Evolutionary conservation across 345 rosid species (phyloP).

Genomic region (Zanthoxylum bungeanum): DNA sequence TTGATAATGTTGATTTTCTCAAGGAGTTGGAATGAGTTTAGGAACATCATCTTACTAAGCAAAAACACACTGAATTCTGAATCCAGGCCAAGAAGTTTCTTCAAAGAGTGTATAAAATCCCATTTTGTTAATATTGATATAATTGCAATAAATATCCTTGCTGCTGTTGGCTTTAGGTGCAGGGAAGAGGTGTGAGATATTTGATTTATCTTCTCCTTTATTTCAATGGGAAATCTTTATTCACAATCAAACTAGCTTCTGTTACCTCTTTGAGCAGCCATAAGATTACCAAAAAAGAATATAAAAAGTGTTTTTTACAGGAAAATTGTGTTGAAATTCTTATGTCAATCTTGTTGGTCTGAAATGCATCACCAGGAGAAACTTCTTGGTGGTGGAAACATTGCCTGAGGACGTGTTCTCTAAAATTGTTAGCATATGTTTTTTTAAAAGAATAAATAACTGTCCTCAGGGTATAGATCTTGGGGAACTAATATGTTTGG

Average conservation of each 20-base stretch:
- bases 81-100: conserved; percentile 3
- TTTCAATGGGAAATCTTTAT: too few species aligned
- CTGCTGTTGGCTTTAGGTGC: conserved; percentile 14
- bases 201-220: not conserved
- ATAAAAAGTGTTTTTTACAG: not conserved
- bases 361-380: not conserved
- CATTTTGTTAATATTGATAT: conserved; percentile 33
- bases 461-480: too few species aligned
- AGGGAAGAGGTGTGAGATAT: conserved; percentile 18
- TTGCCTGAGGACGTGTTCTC: not conserved
- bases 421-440: too few species aligned
- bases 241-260: not conserved
- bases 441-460: too few species aligned
- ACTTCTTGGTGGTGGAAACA: too few species aligned
- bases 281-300: not conserved
- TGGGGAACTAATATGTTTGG: too few species aligned
- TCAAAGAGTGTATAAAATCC: conserved; percentile 9
- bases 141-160: conserved; percentile 9
- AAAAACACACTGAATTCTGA: not conserved
- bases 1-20: conserved; percentile 82
- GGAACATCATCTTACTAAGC: conserved; percentile 12
- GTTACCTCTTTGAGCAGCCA: conserved; percentile 1
- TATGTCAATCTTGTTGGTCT: too few species aligned
- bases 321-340: not conserved
- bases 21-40: conserved; percentile 82